Evolutionary conservation across 805 yeast genomes (phyloP).

Genomic region (Candida taoyuanica): DNA sequence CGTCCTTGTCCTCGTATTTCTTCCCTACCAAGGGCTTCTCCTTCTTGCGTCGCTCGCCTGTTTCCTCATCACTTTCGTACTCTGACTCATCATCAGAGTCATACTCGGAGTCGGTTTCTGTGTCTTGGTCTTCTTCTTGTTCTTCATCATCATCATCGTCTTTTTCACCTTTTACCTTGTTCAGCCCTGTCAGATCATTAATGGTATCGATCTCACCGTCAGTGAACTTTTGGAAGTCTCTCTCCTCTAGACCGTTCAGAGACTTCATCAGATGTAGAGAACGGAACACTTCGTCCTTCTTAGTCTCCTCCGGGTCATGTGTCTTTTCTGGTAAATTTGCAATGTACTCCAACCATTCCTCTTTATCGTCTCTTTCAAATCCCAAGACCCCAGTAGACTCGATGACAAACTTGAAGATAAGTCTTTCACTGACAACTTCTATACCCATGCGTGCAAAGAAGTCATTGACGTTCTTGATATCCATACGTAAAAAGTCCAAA

Average conservation of each 20-base stretch:
- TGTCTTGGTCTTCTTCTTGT: conserved; percentile 28
- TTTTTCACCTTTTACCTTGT: conserved; percentile 19
- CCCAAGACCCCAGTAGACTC: conserved; percentile 38
- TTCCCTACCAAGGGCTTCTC: conserved; percentile 57
- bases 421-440: conserved; percentile 74
- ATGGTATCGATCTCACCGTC: conserved; percentile 80
- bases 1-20: conserved; percentile 73
- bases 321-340: conserved; percentile 52
- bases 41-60: conserved; percentile 31
- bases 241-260: conserved; percentile 79
- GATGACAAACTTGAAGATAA: conserved; percentile 73
- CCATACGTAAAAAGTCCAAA: conserved; percentile 93
- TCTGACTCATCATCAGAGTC: conserved; percentile 30
- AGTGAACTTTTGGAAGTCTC: conserved; percentile 77
- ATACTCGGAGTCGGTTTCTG: conserved; percentile 29
- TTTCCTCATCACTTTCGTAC: conserved; percentile 30
- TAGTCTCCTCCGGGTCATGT: conserved; percentile 46
- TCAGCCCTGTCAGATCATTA: conserved; percentile 49
- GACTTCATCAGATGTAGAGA: conserved; percentile 73
- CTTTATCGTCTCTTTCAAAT: conserved; percentile 34
- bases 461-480: conserved; percentile 90
- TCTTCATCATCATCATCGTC: conserved; percentile 27
- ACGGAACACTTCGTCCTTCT: conserved; percentile 85
- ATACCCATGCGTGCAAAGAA: conserved; percentile 74
- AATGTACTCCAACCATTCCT: conserved; percentile 39